phyloP scores from a whole-genome alignment of 495 filamentous ascomycete species.

The Neurospora tetrasperma region DNA sequence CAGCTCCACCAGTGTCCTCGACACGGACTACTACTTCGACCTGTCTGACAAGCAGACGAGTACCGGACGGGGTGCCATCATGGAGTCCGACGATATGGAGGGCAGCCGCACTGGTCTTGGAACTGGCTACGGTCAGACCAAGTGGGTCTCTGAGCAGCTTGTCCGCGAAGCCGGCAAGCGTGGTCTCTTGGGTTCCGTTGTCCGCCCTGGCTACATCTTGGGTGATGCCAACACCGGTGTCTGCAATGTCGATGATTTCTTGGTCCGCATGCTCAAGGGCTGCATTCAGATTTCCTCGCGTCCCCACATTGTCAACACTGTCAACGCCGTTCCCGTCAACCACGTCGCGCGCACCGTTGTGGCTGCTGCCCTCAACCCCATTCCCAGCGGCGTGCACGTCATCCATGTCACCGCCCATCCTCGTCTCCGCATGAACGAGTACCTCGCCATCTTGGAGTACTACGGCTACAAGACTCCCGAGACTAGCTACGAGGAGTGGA shows the following conservation, averaged over 20 bases:
- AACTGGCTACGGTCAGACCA: slow-evolving; percentile 87
- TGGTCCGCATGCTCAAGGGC: slow-evolving; percentile 81
- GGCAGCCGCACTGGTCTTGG: slow-evolving; percentile 36
- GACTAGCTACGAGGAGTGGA: slow-evolving; percentile 51
- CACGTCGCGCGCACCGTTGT: slow-evolving; percentile 74
- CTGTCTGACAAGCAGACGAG: slow-evolving; percentile 52
- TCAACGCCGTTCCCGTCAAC: slow-evolving; percentile 84
- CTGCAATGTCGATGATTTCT: slow-evolving; percentile 83
- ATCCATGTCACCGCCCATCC: slow-evolving; percentile 62
- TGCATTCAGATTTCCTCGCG: slow-evolving; percentile 67
- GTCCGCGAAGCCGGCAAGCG: slow-evolving; percentile 68
- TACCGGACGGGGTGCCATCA: slow-evolving; percentile 36
- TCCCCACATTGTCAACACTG: slow-evolving; percentile 74
- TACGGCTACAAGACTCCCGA: slow-evolving; percentile 72
- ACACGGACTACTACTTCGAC: slow-evolving; percentile 66
- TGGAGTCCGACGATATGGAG: slow-evolving; percentile 36
- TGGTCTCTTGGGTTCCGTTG: slow-evolving; percentile 63
- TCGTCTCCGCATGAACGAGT: slow-evolving; percentile 68
- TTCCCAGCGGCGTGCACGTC: slow-evolving; percentile 47
- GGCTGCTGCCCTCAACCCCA: slow-evolving; percentile 55
- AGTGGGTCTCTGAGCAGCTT: slow-evolving; percentile 64
- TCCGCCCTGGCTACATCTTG: slow-evolving; percentile 80
- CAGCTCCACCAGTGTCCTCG: slow-evolving; percentile 75
- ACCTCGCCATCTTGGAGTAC: slow-evolving; percentile 54
- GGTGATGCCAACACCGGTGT: slow-evolving; percentile 65